phyloP scores from a whole-genome alignment of 345 rosid genomes.

The Hibiscus mutabilis region DNA sequence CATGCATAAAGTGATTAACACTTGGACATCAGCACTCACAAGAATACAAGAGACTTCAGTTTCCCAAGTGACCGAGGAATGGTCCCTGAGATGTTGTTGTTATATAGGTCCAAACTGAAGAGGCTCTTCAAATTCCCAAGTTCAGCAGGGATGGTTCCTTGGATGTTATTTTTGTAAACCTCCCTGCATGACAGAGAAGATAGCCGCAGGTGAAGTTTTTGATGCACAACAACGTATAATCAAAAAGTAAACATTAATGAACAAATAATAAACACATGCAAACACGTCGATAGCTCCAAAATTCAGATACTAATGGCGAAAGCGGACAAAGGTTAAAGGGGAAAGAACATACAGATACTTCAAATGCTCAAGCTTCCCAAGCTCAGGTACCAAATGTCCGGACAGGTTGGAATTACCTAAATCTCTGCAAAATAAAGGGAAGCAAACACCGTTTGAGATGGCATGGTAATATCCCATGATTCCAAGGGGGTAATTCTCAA shows the following conservation, averaged over 20 bases:
- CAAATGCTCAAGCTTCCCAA: constrained; percentile 81
- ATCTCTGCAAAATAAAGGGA: constrained; percentile 46
- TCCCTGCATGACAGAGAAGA: constrained; percentile 42
- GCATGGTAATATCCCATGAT: not conserved
- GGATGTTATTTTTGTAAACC: constrained; percentile 85
- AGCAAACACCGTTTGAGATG: not conserved
- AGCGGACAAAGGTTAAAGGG: not conserved
- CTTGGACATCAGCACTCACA: constrained; percentile 41
- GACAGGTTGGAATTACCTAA: constrained; percentile 85
- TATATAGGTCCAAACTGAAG: constrained; percentile 91
- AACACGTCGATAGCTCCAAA: not conserved
- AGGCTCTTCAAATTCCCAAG: constrained; percentile 81
- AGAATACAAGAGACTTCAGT: constrained; percentile 78
- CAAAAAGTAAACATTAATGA: not conserved
- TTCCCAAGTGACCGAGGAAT: constrained; percentile 83
- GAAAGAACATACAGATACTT: constrained; percentile 69
- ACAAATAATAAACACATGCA: not conserved
- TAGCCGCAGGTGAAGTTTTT: not conserved
- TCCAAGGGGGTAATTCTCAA: not conserved
- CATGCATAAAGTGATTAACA: not conserved
- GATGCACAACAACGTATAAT: not conserved
- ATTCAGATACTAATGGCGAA: not conserved
- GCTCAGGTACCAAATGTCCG: constrained; percentile 82
- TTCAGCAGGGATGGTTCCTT: constrained; percentile 78
- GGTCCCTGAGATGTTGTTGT: constrained; percentile 77